These are phyloP conservation scores for Russula sp. DNA, from an alignment of 768 basidiomycete species.

Conservation along the genomic window DNA sequence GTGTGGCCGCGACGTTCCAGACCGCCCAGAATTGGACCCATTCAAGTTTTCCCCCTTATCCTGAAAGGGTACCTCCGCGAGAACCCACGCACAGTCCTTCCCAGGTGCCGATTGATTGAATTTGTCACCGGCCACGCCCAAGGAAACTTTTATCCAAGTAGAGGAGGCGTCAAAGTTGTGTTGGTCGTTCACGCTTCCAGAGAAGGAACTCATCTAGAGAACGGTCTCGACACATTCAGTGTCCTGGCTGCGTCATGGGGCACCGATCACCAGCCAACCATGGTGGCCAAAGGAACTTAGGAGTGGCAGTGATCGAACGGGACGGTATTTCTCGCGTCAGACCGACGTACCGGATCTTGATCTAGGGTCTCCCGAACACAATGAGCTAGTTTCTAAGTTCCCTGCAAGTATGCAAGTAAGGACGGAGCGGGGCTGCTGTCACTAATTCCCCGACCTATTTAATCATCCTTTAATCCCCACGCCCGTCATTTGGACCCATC, in stretches of 20 bases:
- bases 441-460: constrained; percentile 15
- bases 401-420: neutral
- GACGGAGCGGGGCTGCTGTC: neutral
- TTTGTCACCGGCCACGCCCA: neutral
- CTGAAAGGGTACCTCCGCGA: constrained; percentile 6
- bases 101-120: neutral
- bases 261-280: constrained; percentile 3
- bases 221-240: too few species aligned
- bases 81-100: neutral
- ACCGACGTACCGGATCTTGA: constrained; percentile 18
- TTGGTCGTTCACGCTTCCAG: neutral
- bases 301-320: constrained; percentile 21
- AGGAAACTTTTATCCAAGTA: constrained; percentile 16
- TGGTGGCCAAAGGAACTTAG: neutral
- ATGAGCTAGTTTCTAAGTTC: constrained; percentile 2
- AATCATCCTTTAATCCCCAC: constrained; percentile 1
- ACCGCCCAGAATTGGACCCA: neutral
- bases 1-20: constrained; percentile 8
- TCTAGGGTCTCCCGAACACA: constrained; percentile 13
- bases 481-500: neutral
- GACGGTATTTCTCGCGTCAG: neutral
- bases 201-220: neutral
- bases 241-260: neutral
- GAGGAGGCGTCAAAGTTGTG: neutral
- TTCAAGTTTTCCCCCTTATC: neutral